Base-by-base conservation (phyloP, 768 basidiomycete genomes). In the Trametes cinnabarina region DNA sequence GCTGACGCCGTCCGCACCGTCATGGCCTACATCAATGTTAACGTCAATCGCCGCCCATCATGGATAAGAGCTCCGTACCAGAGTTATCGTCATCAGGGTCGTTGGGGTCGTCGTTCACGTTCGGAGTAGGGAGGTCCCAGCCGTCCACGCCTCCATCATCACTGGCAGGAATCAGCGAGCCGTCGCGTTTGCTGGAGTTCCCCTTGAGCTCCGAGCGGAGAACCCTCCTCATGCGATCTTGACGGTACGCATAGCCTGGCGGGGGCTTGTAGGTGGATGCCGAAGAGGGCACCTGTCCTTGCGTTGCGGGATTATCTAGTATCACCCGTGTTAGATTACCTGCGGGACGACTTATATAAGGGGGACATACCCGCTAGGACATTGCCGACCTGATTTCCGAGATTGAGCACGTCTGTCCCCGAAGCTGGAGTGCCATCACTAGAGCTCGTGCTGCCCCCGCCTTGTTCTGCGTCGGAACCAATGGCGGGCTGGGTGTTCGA, bases 1-100 rank as follows among this genome's bases (percentile, higher is more conserved):
- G 40, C 51, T 59, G 35, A 35, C 30, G 11, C 58, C 58, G 10
- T 59, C 51, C 23, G 51, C 26, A 9, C 58, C 58, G 40, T 59
- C 58, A 0, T 48, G 26, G 7, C 39, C 58, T 59, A 11, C 20
- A 34, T 3, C n/a, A 42, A 11, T 4, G 42, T 35, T 4, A n/a
- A 28, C 25, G 7, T 10, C 12, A 19, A 32, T 1, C 7, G 5
- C 19, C 3, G 28, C 44, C 1, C 7, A n/a, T 9, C 17, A 8
- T 22, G 5, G 6, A 15, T 6, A 15, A 12, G 44, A 15, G 11
- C 0, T 4, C 20, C 47, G 19, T 35, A 59, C 58, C 39, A 14
- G 58, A 59, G 39, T 37, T 48, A 15, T 53, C 54, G 35, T 55
- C 35, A 30, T 55, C 25, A 5, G 20, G 20, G 15, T 19, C n/a